Conservation (phyloP, 2,329 filamentous ascomycete genomes). For the Boeremia exigua region DNA sequence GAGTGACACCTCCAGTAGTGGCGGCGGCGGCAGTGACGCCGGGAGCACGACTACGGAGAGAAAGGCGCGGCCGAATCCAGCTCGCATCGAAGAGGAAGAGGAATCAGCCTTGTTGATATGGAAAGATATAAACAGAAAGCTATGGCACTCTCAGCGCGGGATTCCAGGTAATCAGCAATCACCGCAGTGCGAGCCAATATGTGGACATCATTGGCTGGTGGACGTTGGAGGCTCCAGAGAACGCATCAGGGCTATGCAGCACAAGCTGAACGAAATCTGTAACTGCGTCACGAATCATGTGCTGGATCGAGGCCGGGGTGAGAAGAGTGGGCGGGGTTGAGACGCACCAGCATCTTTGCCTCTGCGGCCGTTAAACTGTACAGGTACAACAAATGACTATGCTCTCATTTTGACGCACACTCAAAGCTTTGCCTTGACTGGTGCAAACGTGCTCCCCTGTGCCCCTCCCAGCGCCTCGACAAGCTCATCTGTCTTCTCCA, state of each 20-base stretch:
- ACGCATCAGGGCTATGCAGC: background rate
- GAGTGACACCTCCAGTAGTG: too few species aligned
- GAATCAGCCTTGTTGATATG: too few species aligned
- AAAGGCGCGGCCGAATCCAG: too few species aligned
- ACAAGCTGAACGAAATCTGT: background rate
- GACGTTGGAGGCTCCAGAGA: too few species aligned
- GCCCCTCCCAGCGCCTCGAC: slow-evolving; percentile 51
- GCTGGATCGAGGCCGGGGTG: background rate
- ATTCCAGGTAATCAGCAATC: too few species aligned
- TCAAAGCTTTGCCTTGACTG: slow-evolving; percentile 37
- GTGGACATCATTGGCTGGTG: too few species aligned
- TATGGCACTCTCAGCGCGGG: too few species aligned
- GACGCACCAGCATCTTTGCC: background rate
- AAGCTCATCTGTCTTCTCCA: slow-evolving; percentile 67
- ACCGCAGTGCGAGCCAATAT: too few species aligned
- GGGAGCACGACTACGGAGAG: too few species aligned
- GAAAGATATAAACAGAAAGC: too few species aligned
- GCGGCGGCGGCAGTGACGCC: too few species aligned
- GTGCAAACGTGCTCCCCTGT: slow-evolving; percentile 39
- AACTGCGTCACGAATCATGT: background rate
- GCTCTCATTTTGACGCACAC: background rate
- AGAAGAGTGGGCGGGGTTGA: background rate
- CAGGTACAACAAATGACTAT: background rate
- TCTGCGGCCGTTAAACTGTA: background rate
- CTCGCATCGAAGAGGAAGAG: too few species aligned